Conservation (phyloP, 768 basidiomycete genomes). For the Rubroboletus pulcherrimus region DNA sequence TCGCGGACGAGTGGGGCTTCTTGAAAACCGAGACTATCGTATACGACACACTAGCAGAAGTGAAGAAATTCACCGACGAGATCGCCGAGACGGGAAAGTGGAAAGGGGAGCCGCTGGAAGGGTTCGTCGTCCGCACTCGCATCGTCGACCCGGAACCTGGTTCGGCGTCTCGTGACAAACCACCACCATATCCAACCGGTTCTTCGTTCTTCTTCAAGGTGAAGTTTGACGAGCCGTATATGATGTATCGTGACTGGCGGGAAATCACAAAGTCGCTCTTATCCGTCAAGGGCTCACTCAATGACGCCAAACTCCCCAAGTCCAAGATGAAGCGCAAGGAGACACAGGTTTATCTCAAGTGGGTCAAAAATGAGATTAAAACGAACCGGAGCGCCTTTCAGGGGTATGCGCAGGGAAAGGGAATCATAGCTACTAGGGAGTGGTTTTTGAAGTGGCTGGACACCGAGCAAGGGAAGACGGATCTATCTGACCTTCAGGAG, state of each 20-base stretch:
- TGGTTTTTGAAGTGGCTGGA: constrained; percentile 69
- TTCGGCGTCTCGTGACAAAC: constrained; percentile 25
- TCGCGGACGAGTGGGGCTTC: constrained; percentile 91
- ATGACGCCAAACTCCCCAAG: constrained; percentile 46
- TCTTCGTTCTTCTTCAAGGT: constrained; percentile 98
- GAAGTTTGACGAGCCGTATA: constrained; percentile 98
- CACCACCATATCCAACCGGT: constrained; percentile 69
- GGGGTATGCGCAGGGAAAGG: constrained; percentile 64
- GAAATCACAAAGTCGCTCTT: constrained; percentile 86
- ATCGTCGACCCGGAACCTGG: constrained; percentile 44
- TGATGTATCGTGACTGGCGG: constrained; percentile 98
- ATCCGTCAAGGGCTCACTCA: constrained; percentile 31
- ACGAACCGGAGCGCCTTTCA: constrained; percentile 56
- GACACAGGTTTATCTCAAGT: constrained; percentile 73
- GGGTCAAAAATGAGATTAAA: constrained; percentile 78
- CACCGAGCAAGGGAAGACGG: constrained; percentile 42
- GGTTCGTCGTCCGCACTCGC: constrained; percentile 86
- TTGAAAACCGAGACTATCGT: constrained; percentile 62
- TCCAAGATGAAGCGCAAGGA: constrained; percentile 72
- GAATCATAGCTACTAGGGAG: constrained; percentile 82
- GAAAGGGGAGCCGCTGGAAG: constrained; percentile 84
- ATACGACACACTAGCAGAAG: constrained; percentile 59
- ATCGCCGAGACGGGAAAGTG: constrained; percentile 68
- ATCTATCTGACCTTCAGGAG: constrained; percentile 27
- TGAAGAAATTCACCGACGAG: constrained; percentile 67